Percentiles rank a stretch among this genome's conserved stretches.
Conservation (phyloP, 345 rosid species). For the Heritiera littoralis region DNA sequence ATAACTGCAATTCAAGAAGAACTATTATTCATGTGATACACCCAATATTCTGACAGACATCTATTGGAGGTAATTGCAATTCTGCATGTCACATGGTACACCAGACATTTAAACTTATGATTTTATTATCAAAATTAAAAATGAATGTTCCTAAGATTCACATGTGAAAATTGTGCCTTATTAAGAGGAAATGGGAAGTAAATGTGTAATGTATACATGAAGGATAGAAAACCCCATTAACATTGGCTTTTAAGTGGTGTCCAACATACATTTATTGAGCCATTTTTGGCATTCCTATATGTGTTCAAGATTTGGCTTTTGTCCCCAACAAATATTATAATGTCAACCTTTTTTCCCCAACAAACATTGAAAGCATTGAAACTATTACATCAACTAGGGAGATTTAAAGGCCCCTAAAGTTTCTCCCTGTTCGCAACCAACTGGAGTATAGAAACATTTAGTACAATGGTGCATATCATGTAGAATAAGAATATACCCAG, state of each 20-base stretch:
- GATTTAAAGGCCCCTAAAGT: not conserved
- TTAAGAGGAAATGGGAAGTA: not conserved
- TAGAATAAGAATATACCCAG: conserved; percentile 62
- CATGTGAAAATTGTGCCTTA: not conserved
- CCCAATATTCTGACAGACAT: not conserved
- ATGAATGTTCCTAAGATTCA: not conserved
- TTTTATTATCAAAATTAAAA: not conserved
- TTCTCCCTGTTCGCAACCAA: conserved; percentile 1
- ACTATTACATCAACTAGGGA: too few relatives aligned
- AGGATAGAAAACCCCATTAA: not conserved
- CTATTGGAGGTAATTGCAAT: not conserved
- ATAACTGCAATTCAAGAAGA: conserved; percentile 49
- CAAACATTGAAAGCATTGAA: not conserved
- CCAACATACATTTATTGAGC: not conserved
- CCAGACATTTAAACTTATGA: conserved; percentile 5
- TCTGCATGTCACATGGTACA: not conserved
- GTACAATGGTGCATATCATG: not conserved
- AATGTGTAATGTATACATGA: not conserved
- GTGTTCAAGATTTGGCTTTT: not conserved
- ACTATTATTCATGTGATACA: conserved; percentile 10
- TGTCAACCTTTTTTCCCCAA: not conserved
- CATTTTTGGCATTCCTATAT: not conserved
- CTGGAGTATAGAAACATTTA: not conserved
- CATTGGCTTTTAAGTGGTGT: not conserved
- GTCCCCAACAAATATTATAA: too few relatives aligned